Evolutionary conservation across 208 protist species (phyloP).

Genomic region (Leishmania martiniquensis): DNA sequence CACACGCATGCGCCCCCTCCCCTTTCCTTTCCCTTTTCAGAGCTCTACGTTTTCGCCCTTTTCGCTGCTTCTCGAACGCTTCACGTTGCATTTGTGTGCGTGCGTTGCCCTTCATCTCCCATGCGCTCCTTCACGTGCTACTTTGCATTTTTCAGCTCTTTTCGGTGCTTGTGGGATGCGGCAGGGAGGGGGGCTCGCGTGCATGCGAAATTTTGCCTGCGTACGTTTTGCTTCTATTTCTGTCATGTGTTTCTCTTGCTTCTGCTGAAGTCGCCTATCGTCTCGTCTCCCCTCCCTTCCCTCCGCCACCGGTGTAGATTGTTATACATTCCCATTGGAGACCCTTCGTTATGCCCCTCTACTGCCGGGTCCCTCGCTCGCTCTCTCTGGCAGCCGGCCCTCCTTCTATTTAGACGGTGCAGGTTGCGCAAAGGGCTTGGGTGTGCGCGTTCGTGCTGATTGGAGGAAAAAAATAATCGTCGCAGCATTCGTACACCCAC

Average conservation of each 20-base stretch:
- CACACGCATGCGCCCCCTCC: too few species aligned
- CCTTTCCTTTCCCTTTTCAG: too few species aligned
- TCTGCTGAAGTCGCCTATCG: neutral
- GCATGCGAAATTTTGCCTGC: slow-evolving; percentile 9
- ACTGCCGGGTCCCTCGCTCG: too few species aligned
- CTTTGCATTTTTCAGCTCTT: too few species aligned
- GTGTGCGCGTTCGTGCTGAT: neutral
- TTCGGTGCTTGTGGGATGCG: neutral
- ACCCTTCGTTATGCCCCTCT: neutral
- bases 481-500: neutral
- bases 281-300: neutral
- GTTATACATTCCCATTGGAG: neutral
- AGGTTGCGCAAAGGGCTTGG: neutral
- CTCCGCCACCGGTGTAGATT: neutral
- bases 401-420: neutral
- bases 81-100: neutral
- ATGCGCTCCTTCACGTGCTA: neutral
- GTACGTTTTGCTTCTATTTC: neutral
- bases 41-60: neutral
- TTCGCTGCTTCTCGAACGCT: neutral
- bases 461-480: neutral
- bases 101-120: neutral
- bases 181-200: neutral
- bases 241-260: neutral
- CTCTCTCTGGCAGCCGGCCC: neutral